A percentile compares a stretch with the other conserved stretches of the same genome.
Conservation (phyloP, 2,329 filamentous ascomycete genomes). For the Amphichorda felina region DNA sequence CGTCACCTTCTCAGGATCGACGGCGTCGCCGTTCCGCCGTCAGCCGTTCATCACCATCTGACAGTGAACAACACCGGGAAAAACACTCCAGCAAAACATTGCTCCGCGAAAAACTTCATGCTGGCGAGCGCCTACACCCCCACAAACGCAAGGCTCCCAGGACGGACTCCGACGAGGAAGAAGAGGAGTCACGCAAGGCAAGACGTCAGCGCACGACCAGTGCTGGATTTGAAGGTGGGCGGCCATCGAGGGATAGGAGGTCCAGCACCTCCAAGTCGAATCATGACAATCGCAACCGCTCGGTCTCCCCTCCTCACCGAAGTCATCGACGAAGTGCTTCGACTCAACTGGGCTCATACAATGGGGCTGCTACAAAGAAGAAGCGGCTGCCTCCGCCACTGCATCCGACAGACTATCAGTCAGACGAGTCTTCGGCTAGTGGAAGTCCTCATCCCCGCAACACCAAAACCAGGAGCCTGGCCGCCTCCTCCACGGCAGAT, state of each 20-base stretch:
- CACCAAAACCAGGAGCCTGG: slow-evolving; percentile 43
- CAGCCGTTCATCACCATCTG: slow-evolving; percentile 35
- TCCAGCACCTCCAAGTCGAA: slow-evolving; percentile 13
- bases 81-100: slow-evolving; percentile 29
- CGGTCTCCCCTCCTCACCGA: slow-evolving; percentile 46
- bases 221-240: slow-evolving; percentile 21
- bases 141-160: slow-evolving; percentile 42
- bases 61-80: slow-evolving; percentile 34
- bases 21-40: slow-evolving; percentile 1
- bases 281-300: slow-evolving; percentile 25
- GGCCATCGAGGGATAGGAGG: slow-evolving; percentile 20
- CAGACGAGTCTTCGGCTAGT: slow-evolving; percentile 53
- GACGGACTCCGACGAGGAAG: slow-evolving; percentile 46
- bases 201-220: slow-evolving; percentile 41
- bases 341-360: slow-evolving; percentile 46
- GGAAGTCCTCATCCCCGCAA: slow-evolving; percentile 47
- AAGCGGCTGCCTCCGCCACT: slow-evolving; percentile 49
- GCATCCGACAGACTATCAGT: slow-evolving; percentile 52
- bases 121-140: slow-evolving; percentile 31
- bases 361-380: slow-evolving; percentile 48
- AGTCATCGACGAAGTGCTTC: slow-evolving; percentile 53
- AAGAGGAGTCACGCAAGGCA: slow-evolving; percentile 40
- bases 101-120: slow-evolving; percentile 34
- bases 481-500: slow-evolving; percentile 43
- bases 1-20: slow-evolving; percentile 33